Percentiles rank a stretch among this genome's conserved stretches.
Evolutionary conservation across 73 alveolate genomes (phyloP).

Genomic region (Durusdinium trenchii): DNA sequence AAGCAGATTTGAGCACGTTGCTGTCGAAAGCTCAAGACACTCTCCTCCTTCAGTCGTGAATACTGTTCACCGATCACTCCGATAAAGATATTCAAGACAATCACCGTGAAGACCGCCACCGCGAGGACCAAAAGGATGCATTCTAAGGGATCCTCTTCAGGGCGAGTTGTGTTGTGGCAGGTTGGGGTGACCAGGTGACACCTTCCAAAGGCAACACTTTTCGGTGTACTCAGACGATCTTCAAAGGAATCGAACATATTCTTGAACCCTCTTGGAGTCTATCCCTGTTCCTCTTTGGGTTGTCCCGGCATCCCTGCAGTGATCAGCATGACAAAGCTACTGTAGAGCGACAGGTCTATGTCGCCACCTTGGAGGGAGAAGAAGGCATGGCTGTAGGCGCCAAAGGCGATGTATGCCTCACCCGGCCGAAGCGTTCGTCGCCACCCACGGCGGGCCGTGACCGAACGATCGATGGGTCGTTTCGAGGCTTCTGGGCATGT

Average conservation of each 20-base stretch:
- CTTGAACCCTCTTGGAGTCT: too few relatives aligned
- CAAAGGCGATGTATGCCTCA: constrained; percentile 24
- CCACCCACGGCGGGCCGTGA: not conserved
- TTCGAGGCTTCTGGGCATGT: not conserved
- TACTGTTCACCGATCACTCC: constrained; percentile 56
- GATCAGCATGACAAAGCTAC: constrained; percentile 16
- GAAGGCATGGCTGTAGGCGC: constrained; percentile 50
- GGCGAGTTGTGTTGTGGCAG: too few relatives aligned
- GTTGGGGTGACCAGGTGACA: too few relatives aligned
- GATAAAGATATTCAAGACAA: constrained; percentile 55
- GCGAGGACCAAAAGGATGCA: not conserved
- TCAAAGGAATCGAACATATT: too few relatives aligned
- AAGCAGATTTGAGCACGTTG: constrained; percentile 17
- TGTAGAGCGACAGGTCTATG: constrained; percentile 32
- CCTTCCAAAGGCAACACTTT: too few relatives aligned
- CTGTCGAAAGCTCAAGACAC: not conserved
- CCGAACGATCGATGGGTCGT: not conserved
- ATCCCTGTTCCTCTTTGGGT: too few relatives aligned
- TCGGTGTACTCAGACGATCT: too few relatives aligned
- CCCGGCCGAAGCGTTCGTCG: not conserved
- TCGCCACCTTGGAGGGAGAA: constrained; percentile 22
- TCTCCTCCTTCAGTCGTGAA: constrained; percentile 28
- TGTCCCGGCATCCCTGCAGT: constrained; percentile 47
- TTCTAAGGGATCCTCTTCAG: constrained; percentile 25
- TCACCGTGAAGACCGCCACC: constrained; percentile 14